These are phyloP conservation scores for Boletus huronensis DNA, from an alignment of 768 basidiomycete species.

Conservation along the genomic window DNA sequence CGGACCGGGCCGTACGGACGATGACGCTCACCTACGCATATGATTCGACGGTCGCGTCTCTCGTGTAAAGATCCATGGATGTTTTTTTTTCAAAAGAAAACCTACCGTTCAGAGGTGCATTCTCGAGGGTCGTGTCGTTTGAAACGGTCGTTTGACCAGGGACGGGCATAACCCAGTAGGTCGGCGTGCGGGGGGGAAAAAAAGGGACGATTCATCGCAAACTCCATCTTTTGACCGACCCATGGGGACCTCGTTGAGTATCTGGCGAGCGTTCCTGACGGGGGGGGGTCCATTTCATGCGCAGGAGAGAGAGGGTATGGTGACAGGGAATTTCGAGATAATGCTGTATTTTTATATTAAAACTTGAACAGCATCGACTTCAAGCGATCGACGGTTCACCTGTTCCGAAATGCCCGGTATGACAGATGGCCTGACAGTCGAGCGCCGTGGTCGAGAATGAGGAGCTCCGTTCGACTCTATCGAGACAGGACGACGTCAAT, in stretches of 20 bases:
- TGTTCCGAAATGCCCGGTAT: not conserved
- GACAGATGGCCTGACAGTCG: not conserved
- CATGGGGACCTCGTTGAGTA: conserved; percentile 1
- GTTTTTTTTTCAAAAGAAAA: not conserved
- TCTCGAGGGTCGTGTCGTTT: conserved; percentile 1
- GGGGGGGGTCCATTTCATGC: not conserved
- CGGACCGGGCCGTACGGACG: not conserved
- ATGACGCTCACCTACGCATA: not conserved
- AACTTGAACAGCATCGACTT: too few species aligned
- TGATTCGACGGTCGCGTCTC: not conserved
- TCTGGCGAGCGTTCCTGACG: not conserved
- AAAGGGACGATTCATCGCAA: too few species aligned
- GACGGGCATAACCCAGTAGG: not conserved
- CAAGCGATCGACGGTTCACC: not conserved
- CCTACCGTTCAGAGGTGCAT: not conserved
- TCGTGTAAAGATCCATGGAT: not conserved
- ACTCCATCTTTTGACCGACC: not conserved
- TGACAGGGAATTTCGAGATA: not conserved
- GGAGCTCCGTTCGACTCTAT: not conserved
- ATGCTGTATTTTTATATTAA: not conserved
- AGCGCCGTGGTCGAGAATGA: not conserved
- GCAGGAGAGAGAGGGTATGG: not conserved
- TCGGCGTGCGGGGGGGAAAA: not conserved
- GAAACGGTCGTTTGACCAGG: conserved; percentile 1
- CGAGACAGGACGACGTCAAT: not conserved